A percentile compares a stretch with the other conserved stretches of the same genome.
Conservation (phyloP, 2,329 filamentous ascomycete genomes). For the Calonectria pauciramosa region DNA sequence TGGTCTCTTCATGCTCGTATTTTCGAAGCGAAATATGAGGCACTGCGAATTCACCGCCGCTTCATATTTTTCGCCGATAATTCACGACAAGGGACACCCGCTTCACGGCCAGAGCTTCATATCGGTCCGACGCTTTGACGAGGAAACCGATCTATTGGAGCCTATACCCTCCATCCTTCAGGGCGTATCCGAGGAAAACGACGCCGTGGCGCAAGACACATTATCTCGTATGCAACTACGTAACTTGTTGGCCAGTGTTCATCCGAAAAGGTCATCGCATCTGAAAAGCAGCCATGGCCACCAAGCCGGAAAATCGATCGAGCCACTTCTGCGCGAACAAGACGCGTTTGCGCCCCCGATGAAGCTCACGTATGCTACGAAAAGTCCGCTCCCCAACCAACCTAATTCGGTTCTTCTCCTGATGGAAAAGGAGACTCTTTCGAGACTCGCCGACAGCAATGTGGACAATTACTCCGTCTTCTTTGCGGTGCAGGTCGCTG, state of each 20-base stretch:
- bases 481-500: neutral
- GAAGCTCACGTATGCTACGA: neutral
- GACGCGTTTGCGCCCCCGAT: neutral
- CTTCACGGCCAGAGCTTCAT: neutral
- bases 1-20: neutral
- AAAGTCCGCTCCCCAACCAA: neutral
- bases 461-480: neutral
- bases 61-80: neutral
- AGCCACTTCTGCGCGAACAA: neutral
- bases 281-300: neutral
- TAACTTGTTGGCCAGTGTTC: neutral
- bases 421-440: neutral
- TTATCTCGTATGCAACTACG: neutral
- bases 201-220: too few relatives aligned
- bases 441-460: neutral
- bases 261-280: neutral
- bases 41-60: neutral
- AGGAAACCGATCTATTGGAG: neutral
- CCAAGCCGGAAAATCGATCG: neutral
- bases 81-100: neutral
- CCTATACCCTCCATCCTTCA: neutral
- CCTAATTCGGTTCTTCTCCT: neutral
- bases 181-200: neutral
- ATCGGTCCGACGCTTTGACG: neutral
- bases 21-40: neutral